These are phyloP conservation scores for Mrakia blollopis DNA, from an alignment of 768 basidiomycete species.

Conservation along the genomic window DNA sequence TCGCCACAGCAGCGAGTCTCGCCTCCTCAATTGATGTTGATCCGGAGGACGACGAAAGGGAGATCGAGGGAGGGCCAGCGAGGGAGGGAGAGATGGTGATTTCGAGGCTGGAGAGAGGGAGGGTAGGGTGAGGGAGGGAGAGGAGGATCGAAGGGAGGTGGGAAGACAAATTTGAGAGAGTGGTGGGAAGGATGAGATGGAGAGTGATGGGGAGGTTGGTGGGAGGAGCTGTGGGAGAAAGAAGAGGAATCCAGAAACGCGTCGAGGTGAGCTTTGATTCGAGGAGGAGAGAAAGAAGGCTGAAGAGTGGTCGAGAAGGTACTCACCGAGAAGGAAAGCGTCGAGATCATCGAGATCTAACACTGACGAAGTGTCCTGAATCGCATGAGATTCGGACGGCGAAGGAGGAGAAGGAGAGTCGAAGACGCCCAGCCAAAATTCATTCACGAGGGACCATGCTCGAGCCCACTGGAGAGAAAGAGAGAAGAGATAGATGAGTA, in stretches of 20 bases:
- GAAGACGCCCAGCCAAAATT: constrained; percentile 16
- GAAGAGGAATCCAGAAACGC: background rate
- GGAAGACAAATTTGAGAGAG: background rate
- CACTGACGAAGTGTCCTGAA: too few relatives aligned
- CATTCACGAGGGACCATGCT: background rate
- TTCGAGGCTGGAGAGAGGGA: background rate
- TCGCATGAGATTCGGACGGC: background rate
- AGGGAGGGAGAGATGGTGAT: background rate
- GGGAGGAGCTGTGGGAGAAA: background rate
- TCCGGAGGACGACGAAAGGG: background rate
- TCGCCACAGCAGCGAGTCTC: background rate
- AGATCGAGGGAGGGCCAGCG: background rate
- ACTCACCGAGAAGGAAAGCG: background rate
- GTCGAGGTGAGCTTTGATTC: background rate
- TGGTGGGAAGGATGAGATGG: background rate
- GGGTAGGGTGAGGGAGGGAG: constrained; percentile 3
- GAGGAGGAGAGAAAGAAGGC: too few relatives aligned
- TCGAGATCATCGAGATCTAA: background rate
- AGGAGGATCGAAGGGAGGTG: background rate
- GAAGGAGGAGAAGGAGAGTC: background rate
- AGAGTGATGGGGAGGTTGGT: constrained; percentile 2
- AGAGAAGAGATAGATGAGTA: background rate
- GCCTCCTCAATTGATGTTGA: background rate
- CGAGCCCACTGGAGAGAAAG: constrained; percentile 12
- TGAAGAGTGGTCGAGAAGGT: too few relatives aligned